Conservation (phyloP, 176 grass and related monocot species). For the Thinopyrum elongatum region DNA sequence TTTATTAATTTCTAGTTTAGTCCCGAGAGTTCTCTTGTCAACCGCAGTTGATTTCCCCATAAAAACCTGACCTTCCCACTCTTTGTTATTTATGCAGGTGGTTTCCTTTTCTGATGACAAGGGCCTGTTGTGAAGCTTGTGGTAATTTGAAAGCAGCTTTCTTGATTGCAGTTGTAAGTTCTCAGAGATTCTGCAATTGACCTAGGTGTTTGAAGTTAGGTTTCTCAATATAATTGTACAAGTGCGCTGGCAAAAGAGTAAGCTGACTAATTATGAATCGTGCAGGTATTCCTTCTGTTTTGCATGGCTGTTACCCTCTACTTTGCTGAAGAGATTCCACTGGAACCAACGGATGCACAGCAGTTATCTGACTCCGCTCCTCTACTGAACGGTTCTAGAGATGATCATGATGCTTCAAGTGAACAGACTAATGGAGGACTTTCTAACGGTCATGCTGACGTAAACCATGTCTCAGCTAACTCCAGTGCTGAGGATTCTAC, state of each 20-base stretch:
- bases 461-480: slow-evolving; percentile 35
- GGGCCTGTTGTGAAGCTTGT: slow-evolving; percentile 97
- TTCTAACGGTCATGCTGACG: slow-evolving; percentile 40
- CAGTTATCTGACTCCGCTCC: slow-evolving; percentile 82
- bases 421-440: slow-evolving; percentile 39
- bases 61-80: slow-evolving; percentile 11
- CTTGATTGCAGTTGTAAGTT: slow-evolving; percentile 96
- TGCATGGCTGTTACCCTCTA: slow-evolving; percentile 91
- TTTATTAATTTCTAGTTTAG: neutral
- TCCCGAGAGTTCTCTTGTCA: neutral
- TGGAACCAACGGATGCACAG: slow-evolving; percentile 49
- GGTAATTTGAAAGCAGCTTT: slow-evolving; percentile 98
- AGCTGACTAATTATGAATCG: slow-evolving; percentile 7
- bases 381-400: slow-evolving; percentile 67
- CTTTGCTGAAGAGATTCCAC: slow-evolving; percentile 88
- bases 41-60: neutral
- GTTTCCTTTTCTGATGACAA: slow-evolving; percentile 95
- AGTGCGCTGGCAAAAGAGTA: slow-evolving; percentile 12
- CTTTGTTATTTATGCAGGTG: slow-evolving; percentile 59
- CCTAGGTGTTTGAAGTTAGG: slow-evolving; percentile 7
- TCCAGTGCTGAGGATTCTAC: slow-evolving; percentile 32
- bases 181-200: slow-evolving; percentile 16
- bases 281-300: slow-evolving; percentile 90
- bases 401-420: slow-evolving; percentile 41
- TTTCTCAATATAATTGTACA: neutral